Conservation (phyloP, 2,329 filamentous ascomycete species). For the Corniculantispora saksenae region DNA sequence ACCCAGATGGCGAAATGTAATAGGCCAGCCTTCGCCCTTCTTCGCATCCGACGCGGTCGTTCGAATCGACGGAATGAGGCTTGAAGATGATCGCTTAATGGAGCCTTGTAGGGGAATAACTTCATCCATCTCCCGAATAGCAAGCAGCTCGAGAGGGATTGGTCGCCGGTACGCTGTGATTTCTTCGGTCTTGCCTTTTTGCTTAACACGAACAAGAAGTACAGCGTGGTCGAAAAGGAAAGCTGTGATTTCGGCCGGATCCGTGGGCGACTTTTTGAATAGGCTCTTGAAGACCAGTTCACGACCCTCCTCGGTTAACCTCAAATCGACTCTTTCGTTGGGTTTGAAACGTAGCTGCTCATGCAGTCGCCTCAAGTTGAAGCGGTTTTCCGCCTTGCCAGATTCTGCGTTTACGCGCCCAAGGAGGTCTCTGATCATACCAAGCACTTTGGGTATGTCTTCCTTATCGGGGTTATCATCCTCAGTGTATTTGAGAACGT, state of each 20-base stretch:
- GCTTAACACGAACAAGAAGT: slow-evolving; percentile 86
- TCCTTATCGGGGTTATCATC: slow-evolving; percentile 87
- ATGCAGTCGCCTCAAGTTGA: slow-evolving; percentile 90
- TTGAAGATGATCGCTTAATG: slow-evolving; percentile 84
- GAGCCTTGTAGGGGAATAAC: slow-evolving; percentile 80
- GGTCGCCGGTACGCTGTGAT: slow-evolving; percentile 92
- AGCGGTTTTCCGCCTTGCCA: slow-evolving; percentile 95
- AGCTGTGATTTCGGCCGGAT: slow-evolving; percentile 85
- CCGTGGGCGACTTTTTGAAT: slow-evolving; percentile 88
- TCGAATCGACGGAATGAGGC: slow-evolving; percentile 65
- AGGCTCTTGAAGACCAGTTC: slow-evolving; percentile 93
- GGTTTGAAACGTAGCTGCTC: slow-evolving; percentile 88
- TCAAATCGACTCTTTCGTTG: slow-evolving; percentile 89
- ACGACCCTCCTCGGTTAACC: slow-evolving; percentile 88
- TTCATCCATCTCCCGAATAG: slow-evolving; percentile 97
- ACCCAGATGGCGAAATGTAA: slow-evolving; percentile 93
- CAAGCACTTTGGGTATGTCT: slow-evolving; percentile 87
- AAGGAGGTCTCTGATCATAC: slow-evolving; percentile 82
- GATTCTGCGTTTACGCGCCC: slow-evolving; percentile 90
- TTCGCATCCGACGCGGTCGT: slow-evolving; percentile 54
- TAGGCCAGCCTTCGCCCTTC: slow-evolving; percentile 78
- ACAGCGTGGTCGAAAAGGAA: slow-evolving; percentile 97
- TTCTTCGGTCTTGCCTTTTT: slow-evolving; percentile 89
- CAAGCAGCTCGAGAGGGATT: slow-evolving; percentile 88
- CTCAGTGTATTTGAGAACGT: slow-evolving; percentile 87